Evolutionary conservation across 805 yeast species (phyloP).

Genomic region (Ogataea pignaliae): DNA sequence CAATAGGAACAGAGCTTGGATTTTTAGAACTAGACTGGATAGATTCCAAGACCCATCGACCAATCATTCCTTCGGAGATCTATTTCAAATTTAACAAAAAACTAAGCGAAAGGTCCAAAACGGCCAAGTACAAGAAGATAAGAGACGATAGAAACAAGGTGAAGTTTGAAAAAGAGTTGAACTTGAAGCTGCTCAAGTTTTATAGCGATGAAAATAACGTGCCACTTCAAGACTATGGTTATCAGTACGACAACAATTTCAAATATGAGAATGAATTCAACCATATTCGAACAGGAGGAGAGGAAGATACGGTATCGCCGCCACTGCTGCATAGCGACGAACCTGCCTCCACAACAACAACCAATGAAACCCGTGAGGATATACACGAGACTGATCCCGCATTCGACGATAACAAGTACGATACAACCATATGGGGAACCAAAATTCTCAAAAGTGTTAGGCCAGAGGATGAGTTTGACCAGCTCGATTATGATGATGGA

Average conservation of each 20-base stretch:
- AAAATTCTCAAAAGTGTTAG: conserved; percentile 36
- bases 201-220: conserved; percentile 52
- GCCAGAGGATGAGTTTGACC: conserved; percentile 30
- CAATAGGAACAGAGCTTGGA: conserved; percentile 80
- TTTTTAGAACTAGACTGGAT: conserved; percentile 84
- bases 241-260: conserved; percentile 21
- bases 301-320: conserved; percentile 15
- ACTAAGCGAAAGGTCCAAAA: conserved; percentile 51
- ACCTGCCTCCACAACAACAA: neutral
- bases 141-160: conserved; percentile 59
- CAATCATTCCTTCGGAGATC: conserved; percentile 38
- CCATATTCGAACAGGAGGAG: conserved; percentile 23
- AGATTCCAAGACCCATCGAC: conserved; percentile 17
- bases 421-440: conserved; percentile 76
- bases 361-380: conserved; percentile 6
- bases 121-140: conserved; percentile 42
- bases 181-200: conserved; percentile 53
- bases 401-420: conserved; percentile 13
- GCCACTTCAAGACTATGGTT: conserved; percentile 33
- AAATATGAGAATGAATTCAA: conserved; percentile 36
- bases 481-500: conserved; percentile 42
- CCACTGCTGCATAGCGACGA: conserved; percentile 6
- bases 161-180: conserved; percentile 54
- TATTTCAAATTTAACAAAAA: conserved; percentile 48
- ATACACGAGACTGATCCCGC: conserved; percentile 2